phyloP scores from a whole-genome alignment of 2,329 filamentous ascomycete species.

The Microcyclosporella mali region DNA sequence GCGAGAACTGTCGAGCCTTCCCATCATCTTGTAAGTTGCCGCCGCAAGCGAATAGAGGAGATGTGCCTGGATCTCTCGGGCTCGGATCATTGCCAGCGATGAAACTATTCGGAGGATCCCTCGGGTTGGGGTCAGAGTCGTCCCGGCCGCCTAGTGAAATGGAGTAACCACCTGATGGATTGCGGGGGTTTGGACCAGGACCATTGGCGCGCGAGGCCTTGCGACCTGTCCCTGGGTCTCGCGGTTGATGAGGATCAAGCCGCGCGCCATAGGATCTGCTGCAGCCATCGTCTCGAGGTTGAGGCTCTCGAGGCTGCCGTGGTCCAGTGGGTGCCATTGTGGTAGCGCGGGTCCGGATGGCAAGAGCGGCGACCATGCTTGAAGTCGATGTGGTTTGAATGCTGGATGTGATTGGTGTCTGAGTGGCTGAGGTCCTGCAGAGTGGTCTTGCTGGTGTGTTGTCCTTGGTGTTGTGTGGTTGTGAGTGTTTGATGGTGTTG shows the following conservation, averaged over 20 bases:
- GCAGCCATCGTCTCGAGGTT: conserved; percentile 1
- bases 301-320: background rate
- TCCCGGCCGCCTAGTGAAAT: background rate
- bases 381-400: background rate
- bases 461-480: background rate
- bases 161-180: background rate
- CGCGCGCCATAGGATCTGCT: background rate
- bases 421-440: background rate
- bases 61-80: background rate
- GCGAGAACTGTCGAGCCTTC: background rate
- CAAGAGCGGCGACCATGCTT: background rate
- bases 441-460: background rate
- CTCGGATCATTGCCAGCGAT: background rate
- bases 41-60: background rate
- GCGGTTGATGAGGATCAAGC: conserved; percentile 8
- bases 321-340: no score
- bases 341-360: background rate
- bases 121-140: background rate
- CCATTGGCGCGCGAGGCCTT: background rate
- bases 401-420: background rate
- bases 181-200: background rate
- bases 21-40: background rate
- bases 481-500: background rate
- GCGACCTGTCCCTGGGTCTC: conserved; percentile 10
- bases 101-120: background rate